Conservation (phyloP, 345 rosid genomes). For the Salix udensis region DNA sequence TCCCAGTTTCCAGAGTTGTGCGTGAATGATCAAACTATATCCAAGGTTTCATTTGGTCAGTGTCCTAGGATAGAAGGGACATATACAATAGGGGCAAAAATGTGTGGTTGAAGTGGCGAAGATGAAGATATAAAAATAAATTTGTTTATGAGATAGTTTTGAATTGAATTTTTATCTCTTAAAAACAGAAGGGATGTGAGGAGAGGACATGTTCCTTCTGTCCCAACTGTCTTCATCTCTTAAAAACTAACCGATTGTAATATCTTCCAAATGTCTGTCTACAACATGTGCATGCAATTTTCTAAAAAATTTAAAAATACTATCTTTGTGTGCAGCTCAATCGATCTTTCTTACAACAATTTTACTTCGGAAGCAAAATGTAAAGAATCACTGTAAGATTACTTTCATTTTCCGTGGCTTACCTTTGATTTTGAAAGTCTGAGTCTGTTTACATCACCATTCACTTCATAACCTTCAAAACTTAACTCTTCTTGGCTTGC, state of each 20-base stretch:
- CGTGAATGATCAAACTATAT: not conserved
- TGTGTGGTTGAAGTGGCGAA: too few species aligned
- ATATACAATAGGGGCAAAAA: too few species aligned
- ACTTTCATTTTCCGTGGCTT: not conserved
- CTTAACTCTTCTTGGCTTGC: not conserved
- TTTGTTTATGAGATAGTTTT: too few species aligned
- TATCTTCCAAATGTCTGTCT: not conserved
- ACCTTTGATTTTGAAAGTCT: not conserved
- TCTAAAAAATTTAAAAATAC: not conserved
- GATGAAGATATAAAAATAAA: too few species aligned
- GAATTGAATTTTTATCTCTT: too few species aligned
- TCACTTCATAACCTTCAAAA: not conserved
- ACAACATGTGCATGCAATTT: not conserved
- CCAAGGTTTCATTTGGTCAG: not conserved
- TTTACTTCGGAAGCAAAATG: not conserved
- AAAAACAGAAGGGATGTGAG: too few species aligned
- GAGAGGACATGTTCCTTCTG: too few species aligned
- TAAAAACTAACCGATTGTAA: too few species aligned
- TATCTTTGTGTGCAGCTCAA: slow-evolving; percentile 3
- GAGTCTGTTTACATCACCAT: too few species aligned
- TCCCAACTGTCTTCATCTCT: too few species aligned
- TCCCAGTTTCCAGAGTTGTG: not conserved
- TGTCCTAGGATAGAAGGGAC: too few species aligned
- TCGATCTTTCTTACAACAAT: slow-evolving; percentile 17
- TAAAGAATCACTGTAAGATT: not conserved